Evolutionary conservation across 495 filamentous ascomycete species (phyloP), one percentile per base, ranked within the genome.

Genomic region (Pyrenula aspistea): DNA sequence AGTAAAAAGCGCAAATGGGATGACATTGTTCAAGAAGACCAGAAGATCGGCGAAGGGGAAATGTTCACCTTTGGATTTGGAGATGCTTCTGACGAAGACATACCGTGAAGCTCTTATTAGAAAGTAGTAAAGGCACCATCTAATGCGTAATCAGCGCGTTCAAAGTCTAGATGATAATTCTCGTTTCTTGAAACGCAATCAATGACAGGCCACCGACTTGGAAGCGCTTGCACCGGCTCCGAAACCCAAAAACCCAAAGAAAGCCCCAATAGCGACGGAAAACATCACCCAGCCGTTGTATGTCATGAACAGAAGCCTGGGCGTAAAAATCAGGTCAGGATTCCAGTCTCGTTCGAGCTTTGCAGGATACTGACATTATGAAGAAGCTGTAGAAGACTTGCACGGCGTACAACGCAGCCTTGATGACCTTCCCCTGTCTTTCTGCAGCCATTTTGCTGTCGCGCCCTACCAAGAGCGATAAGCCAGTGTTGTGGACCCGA

Each of bases 371-470:
- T 84, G 64, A 97, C 93, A 99, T 99, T 63, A 99, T 94, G 73
- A 99, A 97, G 63, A 99, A 96, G 53, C 90, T 92, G 72, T 99
- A 99, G 65, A 96, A 99, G 55, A 91, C 92, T 78, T 99, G 93
- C 36, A 90, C 72, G 22, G 84, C 93, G 72, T 99, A 99, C 60
- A 99, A 73, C 20, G 80, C 68, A 25, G 88, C 85, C 76, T 95
- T 88, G 62, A 87, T 73, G 56, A 89, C 63, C 68, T 85, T 89
- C n/a, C 82, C 84, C 56, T 73, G 79, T 64, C 75, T 69, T 63
- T 75, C 73, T 55, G 75, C 60, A 36, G 68, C 69, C 60, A 68
- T 68, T 54, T 63, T 68, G 57, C 70, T 71, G 31, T 73, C 73
- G 63, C 77, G 73, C 67, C 81, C 82, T 84, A 78, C 83, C 77